A percentile compares a stretch with the other conserved stretches of the same genome.
Evolutionary conservation across 495 filamentous ascomycete species (phyloP).

Genomic region (Aspergillus leporis): DNA sequence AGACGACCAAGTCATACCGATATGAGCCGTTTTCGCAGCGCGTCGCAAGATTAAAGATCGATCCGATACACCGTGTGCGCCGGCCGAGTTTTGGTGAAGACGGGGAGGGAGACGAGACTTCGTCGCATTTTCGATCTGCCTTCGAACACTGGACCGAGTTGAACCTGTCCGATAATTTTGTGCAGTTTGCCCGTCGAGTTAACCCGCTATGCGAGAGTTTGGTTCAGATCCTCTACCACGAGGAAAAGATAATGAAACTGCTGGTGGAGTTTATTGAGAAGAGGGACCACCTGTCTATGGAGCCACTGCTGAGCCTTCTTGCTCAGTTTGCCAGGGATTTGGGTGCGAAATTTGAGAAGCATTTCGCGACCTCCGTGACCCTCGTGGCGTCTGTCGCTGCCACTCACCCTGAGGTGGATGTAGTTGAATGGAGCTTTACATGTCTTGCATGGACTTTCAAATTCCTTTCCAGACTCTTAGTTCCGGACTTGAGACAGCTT

Average conservation of each 20-base stretch:
- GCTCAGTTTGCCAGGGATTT: conserved; percentile 91
- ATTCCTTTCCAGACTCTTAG: conserved; percentile 83
- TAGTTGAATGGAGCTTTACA: conserved; percentile 95
- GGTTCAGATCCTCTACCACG: conserved; percentile 85
- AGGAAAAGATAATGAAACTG: conserved; percentile 77
- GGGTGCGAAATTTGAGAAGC: conserved; percentile 81
- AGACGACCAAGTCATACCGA: conserved; percentile 75
- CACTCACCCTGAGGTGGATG: conserved; percentile 66
- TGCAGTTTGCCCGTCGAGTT: conserved; percentile 69
- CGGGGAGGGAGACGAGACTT: conserved; percentile 60
- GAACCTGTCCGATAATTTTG: conserved; percentile 81
- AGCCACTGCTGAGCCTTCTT: conserved; percentile 81
- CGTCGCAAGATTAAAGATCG: conserved; percentile 89
- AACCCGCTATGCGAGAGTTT: conserved; percentile 81
- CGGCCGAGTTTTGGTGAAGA: conserved; percentile 70
- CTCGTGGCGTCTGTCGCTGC: conserved; percentile 66
- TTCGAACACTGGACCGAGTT: conserved; percentile 87
- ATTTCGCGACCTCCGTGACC: conserved; percentile 71
- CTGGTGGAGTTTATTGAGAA: conserved; percentile 76
- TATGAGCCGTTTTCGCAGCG: conserved; percentile 93
- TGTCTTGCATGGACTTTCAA: conserved; percentile 96
- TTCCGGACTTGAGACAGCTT: conserved; percentile 80
- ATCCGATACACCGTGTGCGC: conserved; percentile 85
- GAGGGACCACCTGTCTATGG: conserved; percentile 71
- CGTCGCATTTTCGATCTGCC: conserved; percentile 79